Percentiles rank a stretch among this genome's conserved stretches.
Evolutionary conservation across 805 yeast species (phyloP).

Genomic region (Komagataella ulmi): DNA sequence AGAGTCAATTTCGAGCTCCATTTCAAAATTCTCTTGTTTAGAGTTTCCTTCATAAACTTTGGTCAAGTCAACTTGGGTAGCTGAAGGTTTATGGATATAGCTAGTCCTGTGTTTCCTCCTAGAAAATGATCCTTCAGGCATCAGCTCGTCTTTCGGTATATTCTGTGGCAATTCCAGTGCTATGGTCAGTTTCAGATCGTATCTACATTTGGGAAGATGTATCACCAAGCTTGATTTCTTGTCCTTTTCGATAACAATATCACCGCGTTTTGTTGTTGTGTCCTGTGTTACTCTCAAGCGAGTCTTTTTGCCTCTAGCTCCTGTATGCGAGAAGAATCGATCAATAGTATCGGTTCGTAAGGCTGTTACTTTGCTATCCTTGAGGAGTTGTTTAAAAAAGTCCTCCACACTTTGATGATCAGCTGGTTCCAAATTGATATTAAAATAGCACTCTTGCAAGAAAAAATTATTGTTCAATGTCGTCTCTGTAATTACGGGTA

Average conservation of each 20-base stretch:
- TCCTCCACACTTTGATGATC: slow-evolving; percentile 44
- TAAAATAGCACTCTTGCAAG: slow-evolving; percentile 40
- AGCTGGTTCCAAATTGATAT: slow-evolving; percentile 51
- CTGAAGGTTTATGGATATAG: slow-evolving; percentile 61
- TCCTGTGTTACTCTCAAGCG: slow-evolving; percentile 57
- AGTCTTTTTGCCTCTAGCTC: slow-evolving; percentile 51
- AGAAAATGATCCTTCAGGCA: slow-evolving; percentile 26
- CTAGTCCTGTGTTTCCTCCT: slow-evolving; percentile 52
- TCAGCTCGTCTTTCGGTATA: slow-evolving; percentile 32
- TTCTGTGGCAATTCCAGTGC: slow-evolving; percentile 66
- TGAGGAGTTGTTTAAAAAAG: slow-evolving; percentile 39
- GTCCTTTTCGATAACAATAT: slow-evolving; percentile 59
- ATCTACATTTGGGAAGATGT: slow-evolving; percentile 62
- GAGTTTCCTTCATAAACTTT: slow-evolving; percentile 25
- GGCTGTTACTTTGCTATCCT: slow-evolving; percentile 39
- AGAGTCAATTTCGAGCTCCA: slow-evolving; percentile 21
- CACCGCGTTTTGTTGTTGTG: slow-evolving; percentile 49
- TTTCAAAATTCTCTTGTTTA: slow-evolving; percentile 16
- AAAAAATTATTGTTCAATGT: slow-evolving; percentile 36
- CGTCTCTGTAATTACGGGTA: slow-evolving; percentile 61
- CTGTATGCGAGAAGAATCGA: slow-evolving; percentile 45
- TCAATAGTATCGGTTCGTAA: slow-evolving; percentile 55
- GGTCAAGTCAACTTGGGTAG: slow-evolving; percentile 63
- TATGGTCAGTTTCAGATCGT: slow-evolving; percentile 66
- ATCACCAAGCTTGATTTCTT: slow-evolving; percentile 62